These are phyloP conservation scores for Arachis monticola DNA, from an alignment of 331 rosid species.

Conservation along the genomic window DNA sequence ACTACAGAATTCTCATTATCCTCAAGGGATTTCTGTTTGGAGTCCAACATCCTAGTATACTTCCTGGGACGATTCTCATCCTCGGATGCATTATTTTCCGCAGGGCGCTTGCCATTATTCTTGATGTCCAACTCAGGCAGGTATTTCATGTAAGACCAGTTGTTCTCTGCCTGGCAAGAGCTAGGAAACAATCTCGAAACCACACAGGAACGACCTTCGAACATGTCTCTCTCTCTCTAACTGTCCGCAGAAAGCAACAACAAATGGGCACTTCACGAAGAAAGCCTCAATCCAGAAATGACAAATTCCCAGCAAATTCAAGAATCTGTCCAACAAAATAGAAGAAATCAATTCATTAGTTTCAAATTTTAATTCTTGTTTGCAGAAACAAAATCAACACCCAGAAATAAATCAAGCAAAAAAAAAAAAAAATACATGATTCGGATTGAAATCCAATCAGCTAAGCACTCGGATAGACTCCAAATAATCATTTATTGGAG, in stretches of 20 bases:
- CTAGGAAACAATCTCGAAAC: constrained; percentile 70
- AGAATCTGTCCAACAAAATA: constrained; percentile 51
- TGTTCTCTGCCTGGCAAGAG: constrained; percentile 62
- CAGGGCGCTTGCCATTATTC: constrained; percentile 56
- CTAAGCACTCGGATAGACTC: constrained; percentile 37
- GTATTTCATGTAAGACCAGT: constrained; percentile 70
- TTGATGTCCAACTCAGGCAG: constrained; percentile 54
- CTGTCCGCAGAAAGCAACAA: constrained; percentile 43
- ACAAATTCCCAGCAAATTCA: constrained; percentile 39
- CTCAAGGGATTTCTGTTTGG: constrained; percentile 32
- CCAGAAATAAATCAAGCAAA: constrained; percentile 34
- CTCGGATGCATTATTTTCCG: constrained; percentile 51
- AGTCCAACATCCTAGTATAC: constrained; percentile 50
- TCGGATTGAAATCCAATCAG: constrained; percentile 52
- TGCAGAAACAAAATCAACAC: constrained; percentile 31
- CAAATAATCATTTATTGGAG: neutral
- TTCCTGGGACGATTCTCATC: constrained; percentile 55
- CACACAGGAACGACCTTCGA: constrained; percentile 69
- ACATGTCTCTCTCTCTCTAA: constrained; percentile 76
- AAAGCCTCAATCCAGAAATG: constrained; percentile 37
- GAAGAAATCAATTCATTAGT: constrained; percentile 39
- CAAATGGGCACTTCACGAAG: neutral
- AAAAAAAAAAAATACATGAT: neutral
- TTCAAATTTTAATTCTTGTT: constrained; percentile 2
- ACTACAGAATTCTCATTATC: constrained; percentile 41